These are phyloP conservation scores for Vitis cinerea DNA, from an alignment of 164 flowering plant species.

Conservation along the genomic window DNA sequence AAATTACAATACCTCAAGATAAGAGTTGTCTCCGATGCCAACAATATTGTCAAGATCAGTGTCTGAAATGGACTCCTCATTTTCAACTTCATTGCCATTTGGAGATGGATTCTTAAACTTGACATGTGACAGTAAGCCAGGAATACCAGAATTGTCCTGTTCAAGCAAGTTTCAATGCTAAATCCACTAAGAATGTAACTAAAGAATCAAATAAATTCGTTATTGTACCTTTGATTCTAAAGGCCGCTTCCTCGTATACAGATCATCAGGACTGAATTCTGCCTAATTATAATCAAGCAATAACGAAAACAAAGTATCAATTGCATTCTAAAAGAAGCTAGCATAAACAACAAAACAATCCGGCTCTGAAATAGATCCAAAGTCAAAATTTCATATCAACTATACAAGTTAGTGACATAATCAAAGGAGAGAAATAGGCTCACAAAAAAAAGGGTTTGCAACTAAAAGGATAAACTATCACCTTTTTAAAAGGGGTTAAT, in stretches of 20 bases:
- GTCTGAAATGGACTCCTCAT: conserved; percentile 67
- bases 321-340: neutral
- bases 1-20: conserved; percentile 61
- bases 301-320: neutral
- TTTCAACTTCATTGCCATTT: conserved; percentile 47
- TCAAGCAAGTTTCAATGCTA: conserved; percentile 7
- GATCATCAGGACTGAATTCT: conserved; percentile 82
- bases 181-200: conserved; percentile 3
- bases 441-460: neutral
- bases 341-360: neutral
- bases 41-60: conserved; percentile 80
- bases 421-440: neutral
- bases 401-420: neutral
- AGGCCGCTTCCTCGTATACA: conserved; percentile 70
- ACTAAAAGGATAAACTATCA: conserved; percentile 16
- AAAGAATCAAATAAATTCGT: neutral
- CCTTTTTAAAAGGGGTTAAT: conserved; percentile 78
- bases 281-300: conserved; percentile 52
- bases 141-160: conserved; percentile 61
- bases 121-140: conserved; percentile 30
- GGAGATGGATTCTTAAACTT: conserved; percentile 37
- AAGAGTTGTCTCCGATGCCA: conserved; percentile 67
- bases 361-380: neutral
- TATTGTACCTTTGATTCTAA: conserved; percentile 54
- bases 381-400: neutral